These are phyloP conservation scores for Ophiosphaerella narmari DNA, from an alignment of 2,329 filamentous ascomycete genomes.

Conservation along the genomic window DNA sequence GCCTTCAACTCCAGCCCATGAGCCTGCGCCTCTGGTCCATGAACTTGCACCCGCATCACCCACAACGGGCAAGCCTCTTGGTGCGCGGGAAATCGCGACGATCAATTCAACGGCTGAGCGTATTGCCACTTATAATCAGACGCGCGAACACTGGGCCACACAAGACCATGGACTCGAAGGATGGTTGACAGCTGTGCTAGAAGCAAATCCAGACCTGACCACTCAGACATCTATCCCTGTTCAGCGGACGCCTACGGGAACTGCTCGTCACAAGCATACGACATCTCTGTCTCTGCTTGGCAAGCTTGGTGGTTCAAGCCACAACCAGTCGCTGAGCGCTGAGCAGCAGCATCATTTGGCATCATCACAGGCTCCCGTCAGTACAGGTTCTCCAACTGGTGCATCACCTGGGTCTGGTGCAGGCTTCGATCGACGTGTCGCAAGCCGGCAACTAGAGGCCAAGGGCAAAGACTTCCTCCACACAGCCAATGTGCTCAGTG, in stretches of 20 bases:
- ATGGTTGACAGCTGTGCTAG: conserved; percentile 59
- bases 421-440: conserved; percentile 26
- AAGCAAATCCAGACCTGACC: conserved; percentile 58
- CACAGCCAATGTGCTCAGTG: conserved; percentile 72
- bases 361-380: conserved; percentile 34
- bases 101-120: conserved; percentile 69
- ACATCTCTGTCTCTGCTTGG: conserved; percentile 45
- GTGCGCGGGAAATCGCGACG: conserved; percentile 77
- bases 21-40: conserved; percentile 15
- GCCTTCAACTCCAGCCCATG: conserved; percentile 8
- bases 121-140: conserved; percentile 73
- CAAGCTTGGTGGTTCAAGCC: conserved; percentile 34
- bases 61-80: conserved; percentile 48
- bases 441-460: conserved; percentile 62
- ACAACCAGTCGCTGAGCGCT: conserved; percentile 13
- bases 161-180: conserved; percentile 75
- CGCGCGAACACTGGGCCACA: conserved; percentile 69
- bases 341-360: conserved; percentile 32
- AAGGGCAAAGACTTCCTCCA: conserved; percentile 91
- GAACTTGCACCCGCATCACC: conserved; percentile 27
- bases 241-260: conserved; percentile 32
- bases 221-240: conserved; percentile 22
- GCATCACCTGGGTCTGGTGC: conserved; percentile 24
- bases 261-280: conserved; percentile 41
- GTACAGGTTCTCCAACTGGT: conserved; percentile 24